Percentiles rank a stretch among this genome's conserved stretches.
Evolutionary conservation across 768 basidiomycete species (phyloP).

Genomic region (Collybia mongolica): DNA sequence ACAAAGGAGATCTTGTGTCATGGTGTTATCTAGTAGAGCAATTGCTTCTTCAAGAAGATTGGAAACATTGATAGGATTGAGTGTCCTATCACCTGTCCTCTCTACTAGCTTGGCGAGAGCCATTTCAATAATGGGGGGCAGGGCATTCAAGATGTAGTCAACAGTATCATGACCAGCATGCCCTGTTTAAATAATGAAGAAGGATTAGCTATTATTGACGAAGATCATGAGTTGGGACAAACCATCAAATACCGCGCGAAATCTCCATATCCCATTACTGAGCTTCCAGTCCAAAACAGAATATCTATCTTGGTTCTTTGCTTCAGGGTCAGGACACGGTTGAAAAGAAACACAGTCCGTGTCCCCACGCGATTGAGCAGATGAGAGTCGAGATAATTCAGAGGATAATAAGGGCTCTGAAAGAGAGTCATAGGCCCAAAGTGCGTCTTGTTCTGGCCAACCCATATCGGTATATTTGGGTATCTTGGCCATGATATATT

Average conservation of each 20-base stretch:
- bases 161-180: conserved; percentile 48
- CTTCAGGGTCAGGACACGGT: conserved; percentile 39
- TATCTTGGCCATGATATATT: conserved; percentile 11
- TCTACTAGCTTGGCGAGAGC: conserved; percentile 19
- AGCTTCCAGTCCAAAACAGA: conserved; percentile 38
- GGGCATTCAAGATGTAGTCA: conserved; percentile 30
- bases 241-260: conserved; percentile 51
- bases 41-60: conserved; percentile 33
- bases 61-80: conserved; percentile 21
- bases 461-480: conserved; percentile 36
- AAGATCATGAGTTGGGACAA: conserved; percentile 6
- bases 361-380: conserved; percentile 25
- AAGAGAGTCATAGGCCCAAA: conserved; percentile 36
- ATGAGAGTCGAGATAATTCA: conserved; percentile 39
- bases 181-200: conserved; percentile 20
- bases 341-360: conserved; percentile 46
- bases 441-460: conserved; percentile 26
- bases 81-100: background rate
- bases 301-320: conserved; percentile 45
- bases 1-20: conserved; percentile 33
- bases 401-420: conserved; percentile 38
- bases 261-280: conserved; percentile 37
- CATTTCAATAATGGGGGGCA: conserved; percentile 30
- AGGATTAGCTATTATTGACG: background rate
- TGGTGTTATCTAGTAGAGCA: conserved; percentile 32